Percentiles rank a stretch among this genome's conserved stretches.
Conservation (phyloP, 306 rosid genomes). For the Vicia sativa region DNA sequence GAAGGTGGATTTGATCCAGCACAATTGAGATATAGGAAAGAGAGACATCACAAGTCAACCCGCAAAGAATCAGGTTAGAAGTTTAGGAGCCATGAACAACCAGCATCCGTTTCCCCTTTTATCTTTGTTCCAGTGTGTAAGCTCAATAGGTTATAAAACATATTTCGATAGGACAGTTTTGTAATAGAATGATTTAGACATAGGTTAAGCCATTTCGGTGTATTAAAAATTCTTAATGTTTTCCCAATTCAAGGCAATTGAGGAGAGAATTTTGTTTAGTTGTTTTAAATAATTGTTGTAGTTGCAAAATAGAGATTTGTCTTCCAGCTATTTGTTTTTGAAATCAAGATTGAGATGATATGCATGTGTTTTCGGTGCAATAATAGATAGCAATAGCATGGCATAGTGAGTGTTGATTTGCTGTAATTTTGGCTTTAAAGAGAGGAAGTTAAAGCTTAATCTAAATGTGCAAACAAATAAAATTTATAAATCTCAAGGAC, state of each 20-base stretch:
- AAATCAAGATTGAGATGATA: slow-evolving; percentile 16
- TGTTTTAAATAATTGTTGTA: not conserved
- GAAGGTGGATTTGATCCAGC: slow-evolving; percentile 96
- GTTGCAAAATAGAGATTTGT: slow-evolving; percentile 30
- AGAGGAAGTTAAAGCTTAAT: not conserved
- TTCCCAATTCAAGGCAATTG: slow-evolving; percentile 29
- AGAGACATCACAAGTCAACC: slow-evolving; percentile 79
- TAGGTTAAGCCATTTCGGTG: slow-evolving; percentile 33
- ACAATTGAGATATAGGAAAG: slow-evolving; percentile 79
- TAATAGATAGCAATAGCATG: not conserved
- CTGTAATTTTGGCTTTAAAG: slow-evolving; percentile 11
- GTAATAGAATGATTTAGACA: slow-evolving; percentile 32
- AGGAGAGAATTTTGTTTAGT: slow-evolving; percentile 22
- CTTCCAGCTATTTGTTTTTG: slow-evolving; percentile 28
- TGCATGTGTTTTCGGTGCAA: not conserved
- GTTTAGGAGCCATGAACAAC: slow-evolving; percentile 31
- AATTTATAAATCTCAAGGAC: slow-evolving; percentile 9
- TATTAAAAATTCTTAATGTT: slow-evolving; percentile 30
- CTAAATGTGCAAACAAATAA: not conserved
- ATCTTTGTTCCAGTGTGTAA: slow-evolving; percentile 24
- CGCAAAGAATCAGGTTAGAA: slow-evolving; percentile 55
- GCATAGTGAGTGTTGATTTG: slow-evolving; percentile 29
- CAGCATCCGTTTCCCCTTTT: slow-evolving; percentile 29
- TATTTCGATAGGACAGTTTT: slow-evolving; percentile 35
- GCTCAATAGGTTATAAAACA: slow-evolving; percentile 39